Evolutionary conservation across 176 grass and related monocot genomes (phyloP).

Genomic region (Eragrostis nindensis): DNA sequence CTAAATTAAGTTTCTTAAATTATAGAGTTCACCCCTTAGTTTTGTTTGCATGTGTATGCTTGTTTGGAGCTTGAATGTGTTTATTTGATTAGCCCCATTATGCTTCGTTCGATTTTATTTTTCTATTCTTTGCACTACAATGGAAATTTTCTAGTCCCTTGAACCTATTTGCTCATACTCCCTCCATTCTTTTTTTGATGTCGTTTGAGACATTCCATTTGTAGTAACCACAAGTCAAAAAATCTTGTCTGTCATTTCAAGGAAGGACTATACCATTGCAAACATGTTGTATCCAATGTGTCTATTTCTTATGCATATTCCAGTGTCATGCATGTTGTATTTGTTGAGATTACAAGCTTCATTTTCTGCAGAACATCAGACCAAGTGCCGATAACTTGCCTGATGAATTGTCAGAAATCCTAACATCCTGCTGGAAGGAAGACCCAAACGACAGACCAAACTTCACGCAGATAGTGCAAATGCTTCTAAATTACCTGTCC

Average conservation of each 20-base stretch:
- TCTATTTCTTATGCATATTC: not conserved
- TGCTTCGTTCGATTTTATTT: not conserved
- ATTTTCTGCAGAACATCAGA: slow-evolving; percentile 78
- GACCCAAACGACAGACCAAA: slow-evolving; percentile 87
- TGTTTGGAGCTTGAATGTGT: not conserved
- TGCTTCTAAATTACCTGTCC: slow-evolving; percentile 93
- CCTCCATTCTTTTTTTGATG: too few species aligned
- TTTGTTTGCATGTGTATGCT: not conserved
- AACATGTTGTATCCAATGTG: not conserved
- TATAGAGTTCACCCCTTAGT: not conserved
- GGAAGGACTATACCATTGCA: too few species aligned
- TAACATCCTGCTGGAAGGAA: slow-evolving; percentile 97
- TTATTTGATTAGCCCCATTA: not conserved
- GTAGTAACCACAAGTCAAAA: too few species aligned
- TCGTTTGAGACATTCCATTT: too few species aligned
- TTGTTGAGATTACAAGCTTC: slow-evolving; percentile 21
- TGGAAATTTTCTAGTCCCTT: not conserved
- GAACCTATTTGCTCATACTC: slow-evolving; percentile 15
- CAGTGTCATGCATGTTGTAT: slow-evolving; percentile 13
- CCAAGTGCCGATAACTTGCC: slow-evolving; percentile 94
- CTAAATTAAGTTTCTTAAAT: not conserved
- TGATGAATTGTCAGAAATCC: slow-evolving; percentile 62
- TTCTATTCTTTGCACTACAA: not conserved
- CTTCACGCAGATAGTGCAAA: slow-evolving; percentile 93
- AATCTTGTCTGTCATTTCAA: too few species aligned